Conservation (phyloP, 768 basidiomycete genomes). For the Boletellus ananiceps region DNA sequence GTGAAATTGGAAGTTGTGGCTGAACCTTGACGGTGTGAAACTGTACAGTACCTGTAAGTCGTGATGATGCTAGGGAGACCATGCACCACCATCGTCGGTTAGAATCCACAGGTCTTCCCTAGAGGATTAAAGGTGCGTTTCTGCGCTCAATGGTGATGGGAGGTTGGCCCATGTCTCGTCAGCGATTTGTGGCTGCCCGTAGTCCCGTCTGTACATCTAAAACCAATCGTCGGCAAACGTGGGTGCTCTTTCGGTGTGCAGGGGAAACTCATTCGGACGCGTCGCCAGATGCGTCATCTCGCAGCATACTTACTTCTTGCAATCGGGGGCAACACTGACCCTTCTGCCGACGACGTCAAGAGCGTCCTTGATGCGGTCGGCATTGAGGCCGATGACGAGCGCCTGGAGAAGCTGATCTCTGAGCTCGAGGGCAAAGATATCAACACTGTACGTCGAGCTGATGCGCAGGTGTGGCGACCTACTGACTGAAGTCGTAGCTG, state of each 20-base stretch:
- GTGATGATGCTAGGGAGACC: background rate
- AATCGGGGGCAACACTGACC: conserved; percentile 85
- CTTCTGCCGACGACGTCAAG: conserved; percentile 83
- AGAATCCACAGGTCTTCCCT: conserved; percentile 95
- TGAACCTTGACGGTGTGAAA: conserved; percentile 43
- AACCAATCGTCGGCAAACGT: conserved; percentile 41
- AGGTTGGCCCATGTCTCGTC: conserved; percentile 15
- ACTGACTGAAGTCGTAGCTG: conserved; percentile 44
- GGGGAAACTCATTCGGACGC: background rate
- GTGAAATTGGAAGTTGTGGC: conserved; percentile 38
- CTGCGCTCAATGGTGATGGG: background rate
- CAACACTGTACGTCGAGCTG: conserved; percentile 54
- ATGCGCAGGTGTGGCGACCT: background rate
- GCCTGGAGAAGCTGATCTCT: conserved; percentile 76
- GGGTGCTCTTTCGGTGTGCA: conserved; percentile 12
- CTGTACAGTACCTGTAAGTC: conserved; percentile 51
- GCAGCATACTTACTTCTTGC: conserved; percentile 98
- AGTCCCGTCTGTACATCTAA: conserved; percentile 26
- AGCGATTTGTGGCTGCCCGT: conserved; percentile 95
- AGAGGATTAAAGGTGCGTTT: conserved; percentile 71
- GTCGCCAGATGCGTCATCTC: conserved; percentile 76
- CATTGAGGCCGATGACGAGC: conserved; percentile 81
- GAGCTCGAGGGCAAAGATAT: conserved; percentile 91
- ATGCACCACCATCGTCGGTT: conserved; percentile 52
- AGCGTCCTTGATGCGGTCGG: conserved; percentile 82